Evolutionary conservation across 139 green algal genomes (phyloP), one percentile per base, ranked within the genome.

Genomic region (Pleodorina starrii): DNA sequence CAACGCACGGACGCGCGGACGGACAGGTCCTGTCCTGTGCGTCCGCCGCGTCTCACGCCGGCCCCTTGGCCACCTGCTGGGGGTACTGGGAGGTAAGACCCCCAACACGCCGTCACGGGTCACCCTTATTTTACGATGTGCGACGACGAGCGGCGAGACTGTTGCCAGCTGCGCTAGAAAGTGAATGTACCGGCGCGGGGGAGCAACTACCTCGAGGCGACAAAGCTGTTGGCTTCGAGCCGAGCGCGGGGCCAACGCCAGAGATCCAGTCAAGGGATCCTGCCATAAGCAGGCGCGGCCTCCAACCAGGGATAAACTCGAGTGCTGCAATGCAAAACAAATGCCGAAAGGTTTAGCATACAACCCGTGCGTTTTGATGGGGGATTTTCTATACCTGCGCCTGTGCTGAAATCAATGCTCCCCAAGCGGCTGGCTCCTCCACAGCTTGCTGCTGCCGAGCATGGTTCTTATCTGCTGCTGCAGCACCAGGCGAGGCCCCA

Each of bases 191-290:
- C n/a, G n/a, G n/a, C n/a, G n/a, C 48, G 12, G 48, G 19, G 32
- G 25, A 75, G 66, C 36, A 51, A 36, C 38, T 51, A 78, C 71
- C 71, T 78, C 71, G 38, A 78, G 71, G 40, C 16, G 71, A 51
- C 71, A 78, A n/a, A 78, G 71, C 71, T 78, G 71, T 78, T 78
- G 36, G 71, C 71, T 78, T 51, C 40, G 71, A 78, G 14, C 21
- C 54, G 71, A 78, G 38, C 71, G 36, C 3, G 36, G 71, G 35
- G 21, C 59, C 59, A 71, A 71, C 12, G 36, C 17, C 71, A 78
- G 71, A 29, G 71, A 78, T 50, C 71, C 71, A 32, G 36, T 54
- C 5, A 51, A 29, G 11, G 71, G 40, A 14, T 78, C 71, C 5
- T 78, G 71, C 71, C 71, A 78, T 78, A 78, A 35, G 71, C 23